A percentile compares a stretch with the other conserved stretches of the same genome.
phyloP scores from a whole-genome alignment of 495 filamentous ascomycete genomes.

The Annulohypoxylon bovei region DNA sequence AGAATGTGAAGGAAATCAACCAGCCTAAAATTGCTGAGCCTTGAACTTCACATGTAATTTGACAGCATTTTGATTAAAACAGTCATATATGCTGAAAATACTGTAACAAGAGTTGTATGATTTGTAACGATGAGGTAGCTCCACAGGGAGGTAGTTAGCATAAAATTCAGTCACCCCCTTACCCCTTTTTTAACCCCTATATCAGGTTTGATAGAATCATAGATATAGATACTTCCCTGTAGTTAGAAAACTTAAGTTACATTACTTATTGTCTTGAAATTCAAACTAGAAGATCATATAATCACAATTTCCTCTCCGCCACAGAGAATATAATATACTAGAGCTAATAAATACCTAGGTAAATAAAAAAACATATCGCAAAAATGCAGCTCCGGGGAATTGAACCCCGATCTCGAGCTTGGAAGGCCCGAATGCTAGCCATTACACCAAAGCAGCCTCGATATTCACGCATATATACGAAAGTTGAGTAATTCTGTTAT shows the following conservation, averaged over 20 bases:
- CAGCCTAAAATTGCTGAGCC: conserved; percentile 3
- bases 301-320: too few relatives aligned
- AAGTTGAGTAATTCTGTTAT: neutral
- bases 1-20: conserved; percentile 45
- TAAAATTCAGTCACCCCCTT: too few relatives aligned
- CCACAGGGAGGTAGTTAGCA: too few relatives aligned
- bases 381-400: conserved; percentile 16
- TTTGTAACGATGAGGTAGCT: neutral
- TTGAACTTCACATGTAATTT: neutral
- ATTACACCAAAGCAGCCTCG: conserved; percentile 15
- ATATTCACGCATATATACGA: neutral
- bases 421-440: conserved; percentile 15
- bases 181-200: too few relatives aligned
- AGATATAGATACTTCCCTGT: too few relatives aligned
- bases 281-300: too few relatives aligned
- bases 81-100: neutral
- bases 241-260: too few relatives aligned
- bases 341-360: neutral
- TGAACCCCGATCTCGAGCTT: conserved; percentile 21
- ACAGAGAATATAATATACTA: too few relatives aligned
- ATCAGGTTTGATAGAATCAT: too few relatives aligned
- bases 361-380: neutral
- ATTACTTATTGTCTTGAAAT: too few relatives aligned
- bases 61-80: neutral
- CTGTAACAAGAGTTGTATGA: conserved; percentile 9